Base-by-base conservation (phyloP, 2,329 filamentous ascomycete genomes). In the Arthrinium phaeospermum region DNA sequence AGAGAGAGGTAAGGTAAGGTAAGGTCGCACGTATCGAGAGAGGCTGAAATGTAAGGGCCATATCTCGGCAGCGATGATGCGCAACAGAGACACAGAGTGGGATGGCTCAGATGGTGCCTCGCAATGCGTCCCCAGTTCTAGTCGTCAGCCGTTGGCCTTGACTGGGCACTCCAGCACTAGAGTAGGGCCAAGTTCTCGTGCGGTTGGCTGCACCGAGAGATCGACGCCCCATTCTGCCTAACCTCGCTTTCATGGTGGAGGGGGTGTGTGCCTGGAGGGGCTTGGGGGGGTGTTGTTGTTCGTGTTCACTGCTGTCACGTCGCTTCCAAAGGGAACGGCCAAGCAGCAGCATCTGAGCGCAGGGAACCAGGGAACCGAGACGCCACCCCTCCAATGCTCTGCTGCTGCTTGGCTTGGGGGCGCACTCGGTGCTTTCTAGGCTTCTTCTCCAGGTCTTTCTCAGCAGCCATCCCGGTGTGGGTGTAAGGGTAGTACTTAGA, bases 41-140 rank as follows among this genome's bases (percentile, higher is more conserved):
- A 64, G 57, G 57, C 57, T 64, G 57, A 64, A 64, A 64, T 64
- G 57, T 64, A 64, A 64, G 57, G 57, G 57, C 57, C 57, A 64
- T 64, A 22, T 49, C 46, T 30, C 57, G 57, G 57, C 57, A 64
- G 34, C 19, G 57, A 64, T 64, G 57, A 41, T 64, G 57, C 57
- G 57, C 30, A n/a, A 64, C 30, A 64, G 57, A 41, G 30, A 61
- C 30, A 61, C 19, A 64, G 30, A 64, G 57, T 64, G 57, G 57
- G 57, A 64, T 64, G 57, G n/a, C 53, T 64, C 53, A 61, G 53
- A 61, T 57, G 51, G 51, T 57, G 51, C 53, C 53, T 37, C 53
- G 53, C 53, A 61, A 37, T 61, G 53, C 53, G 53, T 34, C 16
- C 53, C 57, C 34, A 41, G 34, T 41, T 41, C 53, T 3, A 57